Conservation (phyloP, 805 yeast species). For the Saturnispora diversa region DNA sequence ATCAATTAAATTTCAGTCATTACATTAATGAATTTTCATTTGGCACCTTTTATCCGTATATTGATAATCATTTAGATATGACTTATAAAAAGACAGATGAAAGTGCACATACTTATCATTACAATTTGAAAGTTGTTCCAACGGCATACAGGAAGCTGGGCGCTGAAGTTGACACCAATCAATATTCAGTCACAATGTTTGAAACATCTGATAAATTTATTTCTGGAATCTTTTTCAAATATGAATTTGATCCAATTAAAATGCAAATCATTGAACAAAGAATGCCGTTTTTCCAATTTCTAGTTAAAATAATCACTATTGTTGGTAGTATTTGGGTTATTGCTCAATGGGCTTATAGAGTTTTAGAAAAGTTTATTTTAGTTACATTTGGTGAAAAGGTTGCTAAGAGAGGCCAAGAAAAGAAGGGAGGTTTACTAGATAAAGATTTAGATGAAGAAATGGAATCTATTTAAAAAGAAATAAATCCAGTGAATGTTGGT, state of each 20-base stretch:
- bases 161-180: slow-evolving; percentile 67
- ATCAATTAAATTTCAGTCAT: slow-evolving; percentile 71
- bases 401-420: slow-evolving; percentile 42
- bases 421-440: slow-evolving; percentile 27
- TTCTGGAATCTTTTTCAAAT: slow-evolving; percentile 79
- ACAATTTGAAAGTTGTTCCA: slow-evolving; percentile 75
- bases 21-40: slow-evolving; percentile 79
- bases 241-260: slow-evolving; percentile 83
- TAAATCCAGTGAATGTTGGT: background rate
- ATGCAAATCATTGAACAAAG: slow-evolving; percentile 63
- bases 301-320: slow-evolving; percentile 71
- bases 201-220: slow-evolving; percentile 26
- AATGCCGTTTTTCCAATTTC: slow-evolving; percentile 67
- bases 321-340: slow-evolving; percentile 72
- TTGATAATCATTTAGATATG: slow-evolving; percentile 80
- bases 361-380: slow-evolving; percentile 45
- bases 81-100: slow-evolving; percentile 52
- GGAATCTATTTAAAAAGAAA: slow-evolving; percentile 19
- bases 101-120: slow-evolving; percentile 46
- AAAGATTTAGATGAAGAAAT: slow-evolving; percentile 25
- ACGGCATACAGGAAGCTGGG: slow-evolving; percentile 70
- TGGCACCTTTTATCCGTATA: slow-evolving; percentile 82
- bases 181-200: slow-evolving; percentile 61
- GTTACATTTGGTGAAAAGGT: slow-evolving; percentile 52
- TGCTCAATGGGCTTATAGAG: slow-evolving; percentile 56